Conservation (phyloP, 129 eudicot genomes). For the Solidago caesia region DNA sequence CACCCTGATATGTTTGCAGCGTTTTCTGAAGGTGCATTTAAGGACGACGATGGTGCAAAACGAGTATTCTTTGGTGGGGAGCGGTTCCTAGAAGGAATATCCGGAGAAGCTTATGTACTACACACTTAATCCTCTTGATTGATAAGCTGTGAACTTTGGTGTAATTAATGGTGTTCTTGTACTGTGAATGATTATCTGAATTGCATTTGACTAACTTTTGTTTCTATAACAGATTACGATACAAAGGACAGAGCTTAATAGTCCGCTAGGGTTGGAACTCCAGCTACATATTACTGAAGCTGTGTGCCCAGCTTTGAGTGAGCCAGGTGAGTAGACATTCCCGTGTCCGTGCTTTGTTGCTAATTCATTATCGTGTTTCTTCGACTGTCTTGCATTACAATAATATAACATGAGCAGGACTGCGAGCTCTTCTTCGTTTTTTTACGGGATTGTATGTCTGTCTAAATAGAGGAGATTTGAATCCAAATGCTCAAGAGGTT, state of each 20-base stretch:
- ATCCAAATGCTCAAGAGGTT: conserved; percentile 76
- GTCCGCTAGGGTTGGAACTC: conserved; percentile 90
- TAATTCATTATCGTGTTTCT: conserved; percentile 2
- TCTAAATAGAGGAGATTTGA: conserved; percentile 79
- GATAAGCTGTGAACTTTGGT: conserved; percentile 28
- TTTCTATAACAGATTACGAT: conserved; percentile 73
- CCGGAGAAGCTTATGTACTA: conserved; percentile 98
- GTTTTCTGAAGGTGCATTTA: conserved; percentile 63
- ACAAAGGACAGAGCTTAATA: conserved; percentile 83
- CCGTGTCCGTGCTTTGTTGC: conserved; percentile 23
- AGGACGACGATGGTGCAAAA: conserved; percentile 96
- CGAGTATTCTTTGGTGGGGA: conserved; percentile 96
- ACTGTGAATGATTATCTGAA: conserved; percentile 13
- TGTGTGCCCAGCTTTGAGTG: conserved; percentile 96
- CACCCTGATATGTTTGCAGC: conserved; percentile 97
- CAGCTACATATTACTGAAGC: conserved; percentile 89
- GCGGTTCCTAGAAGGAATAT: conserved; percentile 90
- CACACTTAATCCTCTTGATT: conserved; percentile 32
- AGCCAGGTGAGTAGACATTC: conserved; percentile 65
- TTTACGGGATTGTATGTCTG: conserved; percentile 80
- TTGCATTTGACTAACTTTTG: conserved; percentile 8
- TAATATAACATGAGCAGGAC: conserved; percentile 51
- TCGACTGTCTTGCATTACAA: conserved; percentile 11
- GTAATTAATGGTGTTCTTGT: conserved; percentile 19
- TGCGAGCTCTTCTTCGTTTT: conserved; percentile 96